phyloP scores from a whole-genome alignment of 163 green algal species.

The Chlamydomonas reinhardtii region DNA sequence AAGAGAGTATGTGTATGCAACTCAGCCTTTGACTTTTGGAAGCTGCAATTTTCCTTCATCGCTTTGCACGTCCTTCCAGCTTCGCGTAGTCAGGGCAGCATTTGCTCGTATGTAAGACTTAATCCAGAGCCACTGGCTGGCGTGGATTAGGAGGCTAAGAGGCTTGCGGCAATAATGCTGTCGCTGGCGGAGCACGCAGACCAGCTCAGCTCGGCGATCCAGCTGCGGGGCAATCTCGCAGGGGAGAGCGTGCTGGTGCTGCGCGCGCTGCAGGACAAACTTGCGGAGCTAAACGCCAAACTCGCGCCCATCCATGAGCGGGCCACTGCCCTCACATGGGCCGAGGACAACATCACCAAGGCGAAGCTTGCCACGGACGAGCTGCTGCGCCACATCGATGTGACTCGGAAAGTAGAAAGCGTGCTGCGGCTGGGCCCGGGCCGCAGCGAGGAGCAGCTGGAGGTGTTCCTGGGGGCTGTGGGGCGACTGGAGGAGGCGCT shows the following conservation, averaged over 20 bases:
- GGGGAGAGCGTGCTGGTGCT: slow-evolving; percentile 11
- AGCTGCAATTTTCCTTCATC: no score
- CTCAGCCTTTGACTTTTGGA: no score
- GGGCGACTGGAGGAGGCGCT: slow-evolving; percentile 25
- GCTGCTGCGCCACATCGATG: slow-evolving; percentile 61
- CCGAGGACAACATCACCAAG: slow-evolving; percentile 61
- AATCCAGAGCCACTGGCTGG: background rate
- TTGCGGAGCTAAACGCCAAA: slow-evolving; percentile 40
- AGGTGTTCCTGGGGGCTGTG: slow-evolving; percentile 47
- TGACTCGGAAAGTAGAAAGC: slow-evolving; percentile 49
- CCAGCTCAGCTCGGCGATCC: slow-evolving; percentile 7
- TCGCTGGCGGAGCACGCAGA: slow-evolving; percentile 1
- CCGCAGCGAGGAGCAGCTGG: slow-evolving; percentile 43
- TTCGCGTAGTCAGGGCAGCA: background rate
- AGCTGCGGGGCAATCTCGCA: slow-evolving; percentile 8
- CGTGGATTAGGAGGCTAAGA: no score
- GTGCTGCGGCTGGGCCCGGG: slow-evolving; percentile 46
- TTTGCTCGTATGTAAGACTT: background rate
- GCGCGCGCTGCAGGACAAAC: slow-evolving; percentile 19
- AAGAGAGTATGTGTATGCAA: no score
- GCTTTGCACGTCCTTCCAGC: no score
- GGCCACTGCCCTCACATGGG: slow-evolving; percentile 60
- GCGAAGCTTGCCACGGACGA: slow-evolving; percentile 54
- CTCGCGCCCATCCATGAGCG: slow-evolving; percentile 64
- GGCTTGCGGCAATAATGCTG: background rate